phyloP scores from a whole-genome alignment of 192 early-diverging fungal species.

The Coemansia sp. region DNA sequence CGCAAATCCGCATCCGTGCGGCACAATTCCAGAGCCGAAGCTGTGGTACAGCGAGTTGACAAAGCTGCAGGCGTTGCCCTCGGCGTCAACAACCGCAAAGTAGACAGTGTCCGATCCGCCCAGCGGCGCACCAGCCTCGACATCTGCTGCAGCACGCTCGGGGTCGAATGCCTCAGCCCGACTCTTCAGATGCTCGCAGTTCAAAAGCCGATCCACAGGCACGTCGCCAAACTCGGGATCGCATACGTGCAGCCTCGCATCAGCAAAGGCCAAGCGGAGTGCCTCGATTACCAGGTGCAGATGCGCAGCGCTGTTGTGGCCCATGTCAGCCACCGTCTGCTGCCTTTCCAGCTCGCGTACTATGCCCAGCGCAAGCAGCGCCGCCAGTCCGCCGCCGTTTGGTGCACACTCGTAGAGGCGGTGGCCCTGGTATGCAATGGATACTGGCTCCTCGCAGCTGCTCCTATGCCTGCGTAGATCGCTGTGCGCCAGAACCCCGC shows the following conservation, averaged over 20 bases:
- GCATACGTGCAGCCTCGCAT: conserved; percentile 63
- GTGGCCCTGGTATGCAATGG: conserved; percentile 60
- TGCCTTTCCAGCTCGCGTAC: conserved; percentile 57
- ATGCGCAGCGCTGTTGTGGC: conserved; percentile 62
- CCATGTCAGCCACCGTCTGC: conserved; percentile 33
- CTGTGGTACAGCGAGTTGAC: conserved; percentile 62
- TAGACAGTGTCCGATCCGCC: conserved; percentile 74
- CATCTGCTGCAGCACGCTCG: conserved; percentile 48
- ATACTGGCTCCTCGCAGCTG: conserved; percentile 60
- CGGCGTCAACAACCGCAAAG: conserved; percentile 69
- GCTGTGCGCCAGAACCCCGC: conserved; percentile 65
- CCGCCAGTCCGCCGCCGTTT: conserved; percentile 73
- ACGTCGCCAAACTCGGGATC: conserved; percentile 60
- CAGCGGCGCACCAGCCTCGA: conserved; percentile 61
- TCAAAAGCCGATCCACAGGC: conserved; percentile 59
- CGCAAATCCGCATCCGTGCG: conserved; percentile 63
- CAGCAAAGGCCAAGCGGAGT: conserved; percentile 76
- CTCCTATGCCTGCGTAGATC: conserved; percentile 63
- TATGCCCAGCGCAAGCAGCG: conserved; percentile 71
- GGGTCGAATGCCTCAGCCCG: conserved; percentile 63
- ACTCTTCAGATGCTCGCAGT: conserved; percentile 55
- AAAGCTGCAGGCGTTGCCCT: conserved; percentile 82
- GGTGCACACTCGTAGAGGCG: conserved; percentile 73
- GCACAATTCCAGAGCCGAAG: conserved; percentile 56
- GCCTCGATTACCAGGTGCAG: conserved; percentile 70